These are phyloP conservation scores for Claviceps africana DNA, from an alignment of 2,329 filamentous ascomycete genomes.

Conservation along the genomic window DNA sequence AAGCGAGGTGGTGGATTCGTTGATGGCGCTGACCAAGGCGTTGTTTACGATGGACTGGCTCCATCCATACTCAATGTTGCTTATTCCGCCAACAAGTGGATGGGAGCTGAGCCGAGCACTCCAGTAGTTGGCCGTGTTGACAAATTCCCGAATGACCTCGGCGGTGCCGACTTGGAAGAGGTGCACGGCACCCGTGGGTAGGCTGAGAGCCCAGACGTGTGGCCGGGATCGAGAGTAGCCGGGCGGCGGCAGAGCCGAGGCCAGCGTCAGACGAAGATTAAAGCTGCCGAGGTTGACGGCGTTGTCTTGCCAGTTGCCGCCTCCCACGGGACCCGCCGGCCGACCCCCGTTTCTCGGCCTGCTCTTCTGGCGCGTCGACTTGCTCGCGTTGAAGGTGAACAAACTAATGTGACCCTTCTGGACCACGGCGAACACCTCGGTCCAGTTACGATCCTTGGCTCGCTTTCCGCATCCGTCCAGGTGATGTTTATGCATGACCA, in stretches of 20 bases:
- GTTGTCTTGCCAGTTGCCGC: conserved; percentile 97
- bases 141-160: conserved; percentile 90
- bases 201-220: conserved; percentile 84
- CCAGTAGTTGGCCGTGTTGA: conserved; percentile 94
- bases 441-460: conserved; percentile 89
- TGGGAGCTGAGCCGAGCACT: conserved; percentile 88
- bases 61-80: conserved; percentile 97
- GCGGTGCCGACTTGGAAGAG: conserved; percentile 96
- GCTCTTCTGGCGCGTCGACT: conserved; percentile 56
- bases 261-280: conserved; percentile 78
- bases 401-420: conserved; percentile 89
- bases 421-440: conserved; percentile 87
- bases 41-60: conserved; percentile 66
- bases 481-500: conserved; percentile 92
- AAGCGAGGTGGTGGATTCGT: conserved; percentile 23
- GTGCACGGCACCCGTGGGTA: conserved; percentile 88
- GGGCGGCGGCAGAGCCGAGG: conserved; percentile 74
- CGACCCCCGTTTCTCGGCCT: conserved; percentile 37
- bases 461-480: conserved; percentile 82
- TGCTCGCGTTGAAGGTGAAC: conserved; percentile 81
- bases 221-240: conserved; percentile 85
- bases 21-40: conserved; percentile 37
- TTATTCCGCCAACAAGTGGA: conserved; percentile 80
- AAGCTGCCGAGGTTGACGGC: conserved; percentile 82
- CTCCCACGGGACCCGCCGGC: conserved; percentile 59